Conservation (phyloP, 768 basidiomycete species). For the Clavulina sp. region DNA sequence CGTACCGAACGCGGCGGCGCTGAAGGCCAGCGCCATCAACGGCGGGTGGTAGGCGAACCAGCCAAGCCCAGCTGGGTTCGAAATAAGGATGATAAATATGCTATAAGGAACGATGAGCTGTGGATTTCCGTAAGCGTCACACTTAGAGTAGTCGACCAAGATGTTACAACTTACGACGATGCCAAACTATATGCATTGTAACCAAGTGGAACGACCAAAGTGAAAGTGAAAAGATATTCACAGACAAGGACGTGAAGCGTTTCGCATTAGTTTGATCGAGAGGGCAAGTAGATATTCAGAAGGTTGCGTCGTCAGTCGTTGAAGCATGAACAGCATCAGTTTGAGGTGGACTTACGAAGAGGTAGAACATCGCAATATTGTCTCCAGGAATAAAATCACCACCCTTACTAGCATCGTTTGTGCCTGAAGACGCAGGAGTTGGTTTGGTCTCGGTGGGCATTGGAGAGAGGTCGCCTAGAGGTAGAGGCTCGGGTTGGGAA, state of each 20-base stretch:
- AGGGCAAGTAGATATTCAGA: no score
- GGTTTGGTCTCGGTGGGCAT: no score
- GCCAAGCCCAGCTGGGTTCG: background rate
- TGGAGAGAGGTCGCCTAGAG: no score
- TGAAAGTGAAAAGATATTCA: background rate
- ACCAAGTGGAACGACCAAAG: background rate
- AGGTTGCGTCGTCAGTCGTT: no score
- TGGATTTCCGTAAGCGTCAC: background rate
- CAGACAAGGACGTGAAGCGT: background rate
- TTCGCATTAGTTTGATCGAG: no score
- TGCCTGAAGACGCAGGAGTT: no score
- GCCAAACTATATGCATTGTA: background rate
- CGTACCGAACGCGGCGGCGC: background rate
- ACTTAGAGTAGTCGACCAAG: background rate
- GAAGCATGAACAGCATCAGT: no score
- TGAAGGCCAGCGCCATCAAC: background rate
- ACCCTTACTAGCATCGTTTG: no score
- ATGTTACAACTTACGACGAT: background rate
- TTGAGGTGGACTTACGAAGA: background rate
- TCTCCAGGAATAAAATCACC: no score
- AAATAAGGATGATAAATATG: background rate
- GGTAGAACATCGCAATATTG: background rate
- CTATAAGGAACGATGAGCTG: background rate
- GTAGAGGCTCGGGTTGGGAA: no score
- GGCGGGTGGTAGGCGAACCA: constrained; percentile 1